Conservation (phyloP, 106 monocot genomes). For the Alisma plantagoaquatica region DNA sequence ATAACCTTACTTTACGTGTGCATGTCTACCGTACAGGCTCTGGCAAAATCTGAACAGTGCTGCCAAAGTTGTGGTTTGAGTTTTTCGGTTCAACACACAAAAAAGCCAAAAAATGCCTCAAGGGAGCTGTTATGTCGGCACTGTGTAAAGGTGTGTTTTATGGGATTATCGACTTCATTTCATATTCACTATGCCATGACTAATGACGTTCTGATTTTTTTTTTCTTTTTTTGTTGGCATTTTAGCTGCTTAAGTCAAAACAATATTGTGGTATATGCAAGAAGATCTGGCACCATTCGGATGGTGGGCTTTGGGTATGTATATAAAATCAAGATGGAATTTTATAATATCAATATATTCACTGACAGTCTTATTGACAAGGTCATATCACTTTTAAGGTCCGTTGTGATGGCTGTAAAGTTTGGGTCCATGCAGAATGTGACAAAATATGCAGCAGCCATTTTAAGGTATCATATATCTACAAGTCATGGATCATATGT, state of each 20-base stretch:
- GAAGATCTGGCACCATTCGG: constrained; percentile 93
- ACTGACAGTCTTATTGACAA: neutral
- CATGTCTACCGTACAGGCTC: constrained; percentile 16
- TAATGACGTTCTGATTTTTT: too few relatives aligned
- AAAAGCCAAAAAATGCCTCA: constrained; percentile 43
- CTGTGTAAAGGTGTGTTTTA: constrained; percentile 84
- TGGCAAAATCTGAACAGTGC: constrained; percentile 19
- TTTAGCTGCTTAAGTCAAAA: constrained; percentile 58
- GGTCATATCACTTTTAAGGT: constrained; percentile 30
- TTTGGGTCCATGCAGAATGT: constrained; percentile 97
- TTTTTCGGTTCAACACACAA: constrained; percentile 37
- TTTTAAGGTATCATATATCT: constrained; percentile 65
- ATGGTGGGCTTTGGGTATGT: constrained; percentile 87
- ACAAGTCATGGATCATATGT: too few relatives aligned
- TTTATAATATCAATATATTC: too few relatives aligned
- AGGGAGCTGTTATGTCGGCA: constrained; percentile 51
- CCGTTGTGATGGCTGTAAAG: constrained; percentile 85
- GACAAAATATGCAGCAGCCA: constrained; percentile 42
- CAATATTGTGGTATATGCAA: constrained; percentile 97
- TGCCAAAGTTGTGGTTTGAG: constrained; percentile 68
- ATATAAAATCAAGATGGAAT: too few relatives aligned
- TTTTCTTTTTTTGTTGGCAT: too few relatives aligned
- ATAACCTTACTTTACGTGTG: too few relatives aligned
- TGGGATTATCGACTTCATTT: too few relatives aligned
- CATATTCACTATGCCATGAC: too few relatives aligned